Evolutionary conservation across 345 rosid genomes (phyloP).

Genomic region (Moringa oleifera): DNA sequence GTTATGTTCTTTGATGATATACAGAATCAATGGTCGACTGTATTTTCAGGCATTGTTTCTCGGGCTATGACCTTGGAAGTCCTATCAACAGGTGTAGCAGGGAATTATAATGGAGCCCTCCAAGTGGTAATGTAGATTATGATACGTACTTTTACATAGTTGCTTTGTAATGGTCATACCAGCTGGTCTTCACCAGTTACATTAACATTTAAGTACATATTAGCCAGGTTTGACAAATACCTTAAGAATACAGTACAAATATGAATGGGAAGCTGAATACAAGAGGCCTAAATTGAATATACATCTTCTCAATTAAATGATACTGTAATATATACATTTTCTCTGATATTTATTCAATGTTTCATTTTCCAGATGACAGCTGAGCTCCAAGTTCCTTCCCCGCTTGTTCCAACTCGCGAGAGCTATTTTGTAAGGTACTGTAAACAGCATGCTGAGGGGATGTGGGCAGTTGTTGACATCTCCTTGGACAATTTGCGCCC

Average conservation of each 20-base stretch:
- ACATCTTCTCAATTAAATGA: no score
- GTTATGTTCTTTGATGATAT: no score
- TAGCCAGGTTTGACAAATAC: no score
- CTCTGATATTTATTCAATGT: neutral
- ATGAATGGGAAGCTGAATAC: no score
- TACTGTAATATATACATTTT: no score
- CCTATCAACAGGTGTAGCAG: conserved; percentile 54
- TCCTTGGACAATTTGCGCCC: conserved; percentile 73
- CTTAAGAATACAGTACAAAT: no score
- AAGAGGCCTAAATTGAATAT: no score
- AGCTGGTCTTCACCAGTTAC: no score
- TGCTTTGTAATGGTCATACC: no score
- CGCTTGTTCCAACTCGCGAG: conserved; percentile 76
- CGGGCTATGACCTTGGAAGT: conserved; percentile 62
- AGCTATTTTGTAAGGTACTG: conserved; percentile 68
- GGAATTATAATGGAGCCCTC: conserved; percentile 67
- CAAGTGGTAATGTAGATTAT: conserved; percentile 50
- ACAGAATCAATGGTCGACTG: conserved; percentile 74
- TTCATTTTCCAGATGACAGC: conserved; percentile 61
- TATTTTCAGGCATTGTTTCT: conserved; percentile 70
- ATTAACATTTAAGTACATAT: no score
- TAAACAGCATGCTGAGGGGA: conserved; percentile 63
- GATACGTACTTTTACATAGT: neutral
- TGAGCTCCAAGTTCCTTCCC: conserved; percentile 74
- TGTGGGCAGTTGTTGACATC: conserved; percentile 94